Evolutionary conservation across 164 flowering plant species (phyloP).

Genomic region (Liquidambar formosana): DNA sequence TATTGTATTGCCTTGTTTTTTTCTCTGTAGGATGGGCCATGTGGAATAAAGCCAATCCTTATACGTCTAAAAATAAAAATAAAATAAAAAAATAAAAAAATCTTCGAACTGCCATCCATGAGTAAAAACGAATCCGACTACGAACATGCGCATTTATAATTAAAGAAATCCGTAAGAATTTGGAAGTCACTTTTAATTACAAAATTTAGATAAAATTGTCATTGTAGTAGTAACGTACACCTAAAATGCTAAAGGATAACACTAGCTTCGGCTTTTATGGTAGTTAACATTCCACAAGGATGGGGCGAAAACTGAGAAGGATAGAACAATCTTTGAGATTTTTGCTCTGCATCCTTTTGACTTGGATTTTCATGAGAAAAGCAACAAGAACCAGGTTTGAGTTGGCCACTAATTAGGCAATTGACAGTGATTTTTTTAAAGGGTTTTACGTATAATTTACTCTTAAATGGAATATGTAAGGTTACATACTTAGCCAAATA

Average conservation of each 20-base stretch:
- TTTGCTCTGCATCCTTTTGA: background rate
- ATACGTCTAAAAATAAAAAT: background rate
- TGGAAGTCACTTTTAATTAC: background rate
- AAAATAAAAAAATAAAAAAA: background rate
- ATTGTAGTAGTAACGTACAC: background rate
- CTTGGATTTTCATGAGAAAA: background rate
- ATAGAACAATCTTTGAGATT: background rate
- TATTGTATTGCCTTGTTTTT: background rate
- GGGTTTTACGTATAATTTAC: too few species aligned
- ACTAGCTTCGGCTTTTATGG: background rate
- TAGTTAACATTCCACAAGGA: background rate
- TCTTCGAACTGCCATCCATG: background rate
- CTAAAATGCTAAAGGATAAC: background rate
- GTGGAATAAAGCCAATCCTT: background rate
- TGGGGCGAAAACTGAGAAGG: background rate
- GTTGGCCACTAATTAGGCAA: too few species aligned
- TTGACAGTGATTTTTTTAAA: too few species aligned
- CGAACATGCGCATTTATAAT: background rate
- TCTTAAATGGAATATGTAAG: too few species aligned
- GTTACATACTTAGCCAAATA: too few species aligned
- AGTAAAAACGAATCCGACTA: background rate
- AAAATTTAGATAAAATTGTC: background rate
- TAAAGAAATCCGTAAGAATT: background rate
- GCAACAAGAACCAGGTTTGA: too few species aligned
- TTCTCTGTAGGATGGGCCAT: background rate